These are phyloP conservation scores for Penicillium sp. DNA, from an alignment of 2,329 filamentous ascomycete species.

Conservation along the genomic window DNA sequence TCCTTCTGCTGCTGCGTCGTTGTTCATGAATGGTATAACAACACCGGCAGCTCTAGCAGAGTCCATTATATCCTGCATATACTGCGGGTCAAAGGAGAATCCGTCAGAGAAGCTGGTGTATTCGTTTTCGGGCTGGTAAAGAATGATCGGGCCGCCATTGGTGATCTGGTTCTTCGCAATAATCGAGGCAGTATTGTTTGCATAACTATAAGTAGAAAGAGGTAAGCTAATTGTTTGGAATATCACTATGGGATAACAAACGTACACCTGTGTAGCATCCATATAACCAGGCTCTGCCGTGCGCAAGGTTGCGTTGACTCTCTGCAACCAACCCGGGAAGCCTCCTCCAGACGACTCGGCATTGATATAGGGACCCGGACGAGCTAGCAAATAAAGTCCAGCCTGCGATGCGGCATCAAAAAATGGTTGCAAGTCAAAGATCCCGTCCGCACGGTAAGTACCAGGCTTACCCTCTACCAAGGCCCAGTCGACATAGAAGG, in stretches of 20 bases:
- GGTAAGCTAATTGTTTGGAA: neutral
- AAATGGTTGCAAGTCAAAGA: constrained; percentile 70
- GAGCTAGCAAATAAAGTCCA: constrained; percentile 72
- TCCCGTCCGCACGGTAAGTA: constrained; percentile 64
- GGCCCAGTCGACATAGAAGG: constrained; percentile 77
- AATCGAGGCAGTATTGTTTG: constrained; percentile 57
- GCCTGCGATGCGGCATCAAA: constrained; percentile 69
- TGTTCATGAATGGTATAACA: constrained; percentile 70
- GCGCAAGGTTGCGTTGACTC: constrained; percentile 61
- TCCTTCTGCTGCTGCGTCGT: constrained; percentile 61
- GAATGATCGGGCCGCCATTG: constrained; percentile 73
- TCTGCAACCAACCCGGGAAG: constrained; percentile 74
- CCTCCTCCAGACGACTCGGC: constrained; percentile 73
- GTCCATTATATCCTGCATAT: constrained; percentile 67
- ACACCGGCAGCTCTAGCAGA: constrained; percentile 66
- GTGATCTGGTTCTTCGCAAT: constrained; percentile 77
- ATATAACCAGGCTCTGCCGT: constrained; percentile 61
- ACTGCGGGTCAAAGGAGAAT: constrained; percentile 60
- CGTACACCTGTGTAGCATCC: constrained; percentile 62
- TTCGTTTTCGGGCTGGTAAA: constrained; percentile 80
- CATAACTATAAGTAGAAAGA: constrained; percentile 47
- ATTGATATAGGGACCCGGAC: constrained; percentile 72
- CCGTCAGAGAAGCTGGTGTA: constrained; percentile 55
- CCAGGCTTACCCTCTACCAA: constrained; percentile 70
- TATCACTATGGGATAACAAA: neutral